Evolutionary conservation across 495 filamentous ascomycete genomes (phyloP).

Genomic region (Endocarpon pusillum): DNA sequence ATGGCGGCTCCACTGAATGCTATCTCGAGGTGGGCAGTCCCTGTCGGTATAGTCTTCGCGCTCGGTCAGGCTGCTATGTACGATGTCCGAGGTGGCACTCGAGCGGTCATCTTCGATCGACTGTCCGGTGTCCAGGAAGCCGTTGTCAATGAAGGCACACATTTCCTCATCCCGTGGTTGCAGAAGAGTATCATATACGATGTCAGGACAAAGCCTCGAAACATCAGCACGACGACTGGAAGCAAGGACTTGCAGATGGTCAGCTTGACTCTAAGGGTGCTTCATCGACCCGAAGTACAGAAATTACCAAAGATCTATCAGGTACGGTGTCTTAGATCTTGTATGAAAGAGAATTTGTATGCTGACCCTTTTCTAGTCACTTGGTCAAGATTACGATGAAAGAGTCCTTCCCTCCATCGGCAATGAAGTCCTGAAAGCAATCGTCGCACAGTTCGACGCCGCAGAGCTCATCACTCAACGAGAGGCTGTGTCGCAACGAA

Average conservation of each 20-base stretch:
- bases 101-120: constrained; percentile 97
- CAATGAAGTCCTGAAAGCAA: constrained; percentile 99
- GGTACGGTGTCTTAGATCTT: constrained; percentile 31
- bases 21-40: constrained; percentile 36
- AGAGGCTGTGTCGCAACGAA: constrained; percentile 87
- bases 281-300: constrained; percentile 89
- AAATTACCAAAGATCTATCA: constrained; percentile 95
- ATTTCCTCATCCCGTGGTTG: constrained; percentile 92
- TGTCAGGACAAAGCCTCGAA: constrained; percentile 91
- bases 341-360: background rate
- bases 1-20: constrained; percentile 33
- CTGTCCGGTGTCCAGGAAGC: constrained; percentile 80
- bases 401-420: constrained; percentile 98
- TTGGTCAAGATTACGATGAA: constrained; percentile 97
- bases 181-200: constrained; percentile 93
- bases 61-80: constrained; percentile 67
- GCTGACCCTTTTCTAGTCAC: constrained; percentile 25
- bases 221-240: constrained; percentile 94
- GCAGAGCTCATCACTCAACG: constrained; percentile 98
- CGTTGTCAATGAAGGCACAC: constrained; percentile 90
- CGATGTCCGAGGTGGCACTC: constrained; percentile 85
- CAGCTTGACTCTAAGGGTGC: constrained; percentile 85
- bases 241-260: constrained; percentile 99
- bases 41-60: constrained; percentile 42
- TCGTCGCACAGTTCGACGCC: constrained; percentile 97